Evolutionary conservation across 139 green algal species (phyloP), one percentile per base, ranked within the genome.

Genomic region (Tetradesmus obliquus): DNA sequence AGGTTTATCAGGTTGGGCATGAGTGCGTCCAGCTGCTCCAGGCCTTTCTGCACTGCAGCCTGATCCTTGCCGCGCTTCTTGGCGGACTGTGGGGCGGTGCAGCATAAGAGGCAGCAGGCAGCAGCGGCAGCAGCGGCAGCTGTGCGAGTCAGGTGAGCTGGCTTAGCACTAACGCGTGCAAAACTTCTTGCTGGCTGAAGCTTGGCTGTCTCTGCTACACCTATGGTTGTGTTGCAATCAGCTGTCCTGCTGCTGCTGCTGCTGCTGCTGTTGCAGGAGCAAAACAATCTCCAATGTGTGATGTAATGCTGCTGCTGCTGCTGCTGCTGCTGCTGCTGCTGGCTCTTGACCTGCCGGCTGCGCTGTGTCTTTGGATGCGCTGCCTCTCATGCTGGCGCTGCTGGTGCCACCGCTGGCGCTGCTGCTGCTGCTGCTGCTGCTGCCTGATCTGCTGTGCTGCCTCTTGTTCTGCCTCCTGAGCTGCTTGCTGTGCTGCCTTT

Each of bases 1-100:
- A 92, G 82, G 82, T 92, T 82, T 45, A 92, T 82, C 5, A 92
- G 53, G 62, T 92, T 80, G 10, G 89, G 89, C 74, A 92, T 19
- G 2, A 92, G n/a, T 0, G 10, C 19, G 66, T 92, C 82, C 89
- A 92, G 60, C 89, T 84, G 53, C 60, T 92, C 81, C 5, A 92
- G 62, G 69, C 69, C 83, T 1, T 51, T n/a, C 5, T 79, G 12
- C 32, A 92, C 89, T 5, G 32, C 58, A 2, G 62, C 62, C n/a
- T 69, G 53, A 24, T 74, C 62, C 69, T 92, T 89, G 62, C 89
- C 82, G 12, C 53, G 20, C 53, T 60, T 57, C 3, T 60, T 55
- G 9, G 89, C 89, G 15, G 89, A 81, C 89, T 92, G 81, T n/a
- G 69, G 32, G 32, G 32, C 32, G 32, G 32, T 45, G 45, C n/a